phyloP scores from a whole-genome alignment of 192 early-diverging fungal species.

The Pilaira anomala region DNA sequence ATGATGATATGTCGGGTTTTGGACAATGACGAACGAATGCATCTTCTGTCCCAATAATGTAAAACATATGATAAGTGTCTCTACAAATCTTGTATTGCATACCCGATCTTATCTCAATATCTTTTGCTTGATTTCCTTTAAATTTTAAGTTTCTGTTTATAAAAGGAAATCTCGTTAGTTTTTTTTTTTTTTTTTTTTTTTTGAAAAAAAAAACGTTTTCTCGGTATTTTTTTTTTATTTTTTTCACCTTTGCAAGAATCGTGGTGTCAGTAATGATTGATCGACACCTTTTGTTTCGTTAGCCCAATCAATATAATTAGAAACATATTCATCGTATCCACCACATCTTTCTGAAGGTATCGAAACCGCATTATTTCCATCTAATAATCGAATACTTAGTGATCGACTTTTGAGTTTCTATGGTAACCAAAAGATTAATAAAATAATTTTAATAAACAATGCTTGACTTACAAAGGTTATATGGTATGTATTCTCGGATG shows the following conservation, averaged over 20 bases:
- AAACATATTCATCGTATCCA: slow-evolving; percentile 25
- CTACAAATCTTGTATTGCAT: slow-evolving; percentile 95
- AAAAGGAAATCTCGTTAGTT: neutral
- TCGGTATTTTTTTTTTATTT: neutral
- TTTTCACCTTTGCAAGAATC: slow-evolving; percentile 21
- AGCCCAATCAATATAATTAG: slow-evolving; percentile 30
- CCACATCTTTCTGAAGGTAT: slow-evolving; percentile 9
- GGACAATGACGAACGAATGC: slow-evolving; percentile 20
- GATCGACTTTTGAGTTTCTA: slow-evolving; percentile 17
- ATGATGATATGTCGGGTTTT: neutral
- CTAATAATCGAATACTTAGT: slow-evolving; percentile 22
- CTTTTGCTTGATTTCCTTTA: slow-evolving; percentile 9
- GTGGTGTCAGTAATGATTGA: slow-evolving; percentile 1
- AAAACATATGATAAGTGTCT: slow-evolving; percentile 97
- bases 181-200: too few relatives aligned
- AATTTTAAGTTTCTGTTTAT: slow-evolving; percentile 19
- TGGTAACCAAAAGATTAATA: too few relatives aligned
- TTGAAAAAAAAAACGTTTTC: neutral
- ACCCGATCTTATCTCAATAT: slow-evolving; percentile 66
- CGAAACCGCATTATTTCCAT: neutral
- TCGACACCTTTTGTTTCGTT: slow-evolving; percentile 24
- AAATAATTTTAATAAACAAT: neutral
- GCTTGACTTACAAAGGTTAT: slow-evolving; percentile 1
- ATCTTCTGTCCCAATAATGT: slow-evolving; percentile 91
- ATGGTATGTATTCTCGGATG: slow-evolving; percentile 1